Evolutionary conservation across 306 rosid genomes (phyloP).

Genomic region (Castanospermum australe): DNA sequence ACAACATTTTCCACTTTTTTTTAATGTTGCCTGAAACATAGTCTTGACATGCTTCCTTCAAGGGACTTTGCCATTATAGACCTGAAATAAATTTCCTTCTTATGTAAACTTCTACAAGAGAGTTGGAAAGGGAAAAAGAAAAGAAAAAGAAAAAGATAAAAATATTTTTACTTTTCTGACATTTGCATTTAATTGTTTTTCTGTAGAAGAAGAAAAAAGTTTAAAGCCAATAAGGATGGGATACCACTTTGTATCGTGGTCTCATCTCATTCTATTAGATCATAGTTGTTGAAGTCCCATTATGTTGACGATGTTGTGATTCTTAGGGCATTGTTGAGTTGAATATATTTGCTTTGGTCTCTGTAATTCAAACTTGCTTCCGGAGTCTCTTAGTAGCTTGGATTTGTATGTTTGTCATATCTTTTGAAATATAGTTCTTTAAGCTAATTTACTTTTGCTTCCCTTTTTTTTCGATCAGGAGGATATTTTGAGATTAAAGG

Average conservation of each 20-base stretch:
- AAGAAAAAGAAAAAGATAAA: not conserved
- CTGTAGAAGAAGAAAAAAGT: not conserved
- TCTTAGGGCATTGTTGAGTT: not conserved
- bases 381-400: not conserved
- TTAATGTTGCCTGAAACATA: not conserved
- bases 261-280: not conserved
- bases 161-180: not conserved
- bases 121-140: not conserved
- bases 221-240: not conserved
- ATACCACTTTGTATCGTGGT: not conserved
- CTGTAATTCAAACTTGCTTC: not conserved
- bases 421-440: not conserved
- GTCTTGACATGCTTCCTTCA: not conserved
- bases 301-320: not conserved
- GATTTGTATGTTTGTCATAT: not conserved
- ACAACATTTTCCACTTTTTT: not conserved
- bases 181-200: not conserved
- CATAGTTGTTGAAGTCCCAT: not conserved
- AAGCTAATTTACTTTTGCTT: not conserved
- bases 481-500: conserved; percentile 40
- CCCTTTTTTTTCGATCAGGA: conserved; percentile 21
- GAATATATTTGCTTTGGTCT: not conserved
- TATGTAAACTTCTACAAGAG: not conserved
- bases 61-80: not conserved
- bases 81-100: not conserved